These are phyloP conservation scores for Magnusiomyces ingens DNA, from an alignment of 1,139 yeast species.

Conservation along the genomic window DNA sequence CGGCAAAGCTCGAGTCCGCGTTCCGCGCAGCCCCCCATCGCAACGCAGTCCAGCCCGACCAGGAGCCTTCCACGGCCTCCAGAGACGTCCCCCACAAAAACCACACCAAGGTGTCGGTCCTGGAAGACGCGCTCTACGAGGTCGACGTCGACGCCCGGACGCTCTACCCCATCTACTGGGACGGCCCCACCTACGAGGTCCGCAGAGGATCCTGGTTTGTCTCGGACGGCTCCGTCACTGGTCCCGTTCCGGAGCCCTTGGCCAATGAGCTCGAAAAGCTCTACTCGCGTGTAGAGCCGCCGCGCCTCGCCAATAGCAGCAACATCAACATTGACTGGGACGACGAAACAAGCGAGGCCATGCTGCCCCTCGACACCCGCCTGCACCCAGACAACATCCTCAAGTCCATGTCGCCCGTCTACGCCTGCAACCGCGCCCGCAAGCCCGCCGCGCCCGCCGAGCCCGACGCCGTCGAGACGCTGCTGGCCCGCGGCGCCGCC, in stretches of 20 bases:
- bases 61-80: background rate
- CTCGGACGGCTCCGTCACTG: constrained; percentile 39
- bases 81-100: background rate
- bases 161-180: constrained; percentile 76
- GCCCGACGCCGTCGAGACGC: too few relatives aligned
- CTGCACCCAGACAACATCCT: background rate
- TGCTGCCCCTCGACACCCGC: background rate
- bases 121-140: constrained; percentile 72
- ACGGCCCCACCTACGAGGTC: constrained; percentile 78
- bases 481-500: too few relatives aligned
- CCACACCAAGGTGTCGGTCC: constrained; percentile 47
- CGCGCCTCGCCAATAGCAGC: constrained; percentile 3
- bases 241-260: constrained; percentile 49
- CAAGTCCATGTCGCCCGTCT: background rate
- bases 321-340: background rate
- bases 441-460: too few relatives aligned
- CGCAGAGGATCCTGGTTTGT: constrained; percentile 84
- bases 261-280: constrained; percentile 57
- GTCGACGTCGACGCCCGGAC: constrained; percentile 54
- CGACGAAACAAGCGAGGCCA: too few relatives aligned
- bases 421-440: background rate
- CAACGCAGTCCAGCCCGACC: background rate
- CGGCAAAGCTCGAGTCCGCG: constrained; percentile 49
- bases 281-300: constrained; percentile 32
- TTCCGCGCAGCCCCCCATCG: constrained; percentile 29